Percentiles rank a stretch among this genome's conserved stretches.
Conservation (phyloP, 164 flowering plant species). For the Vitis rupestris region DNA sequence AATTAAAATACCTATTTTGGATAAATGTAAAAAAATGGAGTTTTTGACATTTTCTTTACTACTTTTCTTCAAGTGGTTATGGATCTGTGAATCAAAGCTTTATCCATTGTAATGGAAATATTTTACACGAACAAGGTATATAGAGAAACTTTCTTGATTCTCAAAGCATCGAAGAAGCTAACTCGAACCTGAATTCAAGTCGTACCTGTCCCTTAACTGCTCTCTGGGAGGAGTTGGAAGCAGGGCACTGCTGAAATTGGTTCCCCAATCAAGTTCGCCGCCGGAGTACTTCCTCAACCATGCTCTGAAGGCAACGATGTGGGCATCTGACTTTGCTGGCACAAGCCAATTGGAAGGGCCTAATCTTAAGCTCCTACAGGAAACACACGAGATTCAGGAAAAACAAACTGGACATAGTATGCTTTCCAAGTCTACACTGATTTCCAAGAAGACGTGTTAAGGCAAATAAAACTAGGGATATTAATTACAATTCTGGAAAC, state of each 20-base stretch:
- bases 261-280: constrained; percentile 67
- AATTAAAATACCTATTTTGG: no score
- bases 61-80: no score
- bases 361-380: constrained; percentile 64
- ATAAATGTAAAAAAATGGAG: no score
- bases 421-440: neutral
- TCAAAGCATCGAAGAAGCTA: no score
- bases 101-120: no score
- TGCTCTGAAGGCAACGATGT: constrained; percentile 32
- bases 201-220: constrained; percentile 80
- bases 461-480: no score
- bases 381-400: neutral
- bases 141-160: no score
- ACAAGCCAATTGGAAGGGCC: constrained; percentile 86
- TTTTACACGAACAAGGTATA: no score
- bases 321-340: constrained; percentile 84
- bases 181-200: no score
- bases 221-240: constrained; percentile 81
- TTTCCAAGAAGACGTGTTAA: neutral
- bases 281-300: constrained; percentile 84
- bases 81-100: no score
- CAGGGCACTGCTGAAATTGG: constrained; percentile 45
- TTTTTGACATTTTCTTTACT: no score
- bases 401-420: neutral
- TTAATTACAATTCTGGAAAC: no score